A percentile compares a stretch with the other conserved stretches of the same genome.
phyloP scores from a whole-genome alignment of 192 early-diverging fungal genomes.

The Allomyces macrogynus region DNA sequence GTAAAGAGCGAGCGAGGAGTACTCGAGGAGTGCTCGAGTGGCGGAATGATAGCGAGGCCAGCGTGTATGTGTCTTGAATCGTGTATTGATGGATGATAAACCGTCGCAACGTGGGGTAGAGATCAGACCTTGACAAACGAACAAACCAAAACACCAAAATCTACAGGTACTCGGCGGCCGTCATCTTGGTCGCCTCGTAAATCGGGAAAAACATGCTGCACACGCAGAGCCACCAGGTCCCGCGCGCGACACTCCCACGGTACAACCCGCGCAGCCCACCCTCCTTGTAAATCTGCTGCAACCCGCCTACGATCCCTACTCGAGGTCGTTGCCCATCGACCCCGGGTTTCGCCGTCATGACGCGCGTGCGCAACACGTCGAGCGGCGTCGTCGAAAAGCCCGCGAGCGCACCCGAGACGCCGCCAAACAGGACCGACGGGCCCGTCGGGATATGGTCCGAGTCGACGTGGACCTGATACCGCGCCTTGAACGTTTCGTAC shows the following conservation, averaged over 20 bases:
- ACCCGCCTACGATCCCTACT: conserved; percentile 6
- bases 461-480: conserved; percentile 4
- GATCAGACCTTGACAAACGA: too few species aligned
- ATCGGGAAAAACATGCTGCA: conserved; percentile 59
- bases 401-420: conserved; percentile 48
- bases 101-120: too few species aligned
- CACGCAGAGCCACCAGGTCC: conserved; percentile 55
- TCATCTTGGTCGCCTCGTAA: conserved; percentile 30
- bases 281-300: conserved; percentile 11
- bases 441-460: conserved; percentile 45
- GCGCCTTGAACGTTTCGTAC: conserved; percentile 51
- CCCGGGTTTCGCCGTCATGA: conserved; percentile 34
- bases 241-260: conserved; percentile 33
- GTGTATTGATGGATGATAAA: too few species aligned
- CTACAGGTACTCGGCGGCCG: too few species aligned
- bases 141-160: too few species aligned
- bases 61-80: too few species aligned
- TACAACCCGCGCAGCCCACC: conserved; percentile 23
- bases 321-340: conserved; percentile 3
- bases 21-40: too few species aligned
- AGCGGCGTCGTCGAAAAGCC: conserved; percentile 55
- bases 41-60: too few species aligned
- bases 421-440: conserved; percentile 49
- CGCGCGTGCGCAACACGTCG: conserved; percentile 44
- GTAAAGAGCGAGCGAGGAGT: too few species aligned